These are phyloP conservation scores for Vanrija humicola DNA, from an alignment of 1,284 basidiomycete species.

Conservation along the genomic window DNA sequence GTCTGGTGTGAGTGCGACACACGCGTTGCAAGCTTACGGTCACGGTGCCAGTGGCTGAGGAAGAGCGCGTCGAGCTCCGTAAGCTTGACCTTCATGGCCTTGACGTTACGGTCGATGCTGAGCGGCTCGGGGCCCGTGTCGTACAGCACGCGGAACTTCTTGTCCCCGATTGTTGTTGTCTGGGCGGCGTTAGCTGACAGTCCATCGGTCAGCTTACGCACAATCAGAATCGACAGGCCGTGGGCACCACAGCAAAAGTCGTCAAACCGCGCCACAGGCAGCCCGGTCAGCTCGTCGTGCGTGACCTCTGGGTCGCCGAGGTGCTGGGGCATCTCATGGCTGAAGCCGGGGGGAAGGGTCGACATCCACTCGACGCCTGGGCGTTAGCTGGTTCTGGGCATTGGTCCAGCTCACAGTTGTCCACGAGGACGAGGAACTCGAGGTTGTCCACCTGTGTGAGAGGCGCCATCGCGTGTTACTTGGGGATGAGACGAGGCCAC, in stretches of 20 bases:
- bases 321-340: constrained; percentile 65
- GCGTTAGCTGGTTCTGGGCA: not conserved
- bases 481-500: no score
- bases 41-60: constrained; percentile 76
- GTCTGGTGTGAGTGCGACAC: constrained; percentile 43
- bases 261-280: constrained; percentile 66
- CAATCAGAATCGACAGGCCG: constrained; percentile 72
- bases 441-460: constrained; percentile 37
- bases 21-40: constrained; percentile 49
- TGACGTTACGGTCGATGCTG: constrained; percentile 65
- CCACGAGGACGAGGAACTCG: constrained; percentile 38
- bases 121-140: constrained; percentile 74
- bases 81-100: constrained; percentile 58
- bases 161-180: constrained; percentile 48
- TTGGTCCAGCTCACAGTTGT: constrained; percentile 26
- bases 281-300: constrained; percentile 52
- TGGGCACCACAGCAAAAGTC: constrained; percentile 78
- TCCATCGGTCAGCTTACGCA: constrained; percentile 42
- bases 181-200: constrained; percentile 5
- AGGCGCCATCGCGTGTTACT: not conserved
- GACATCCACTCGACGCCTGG: constrained; percentile 59
- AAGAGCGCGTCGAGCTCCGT: constrained; percentile 61
- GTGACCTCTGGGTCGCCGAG: constrained; percentile 48
- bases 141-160: constrained; percentile 61
- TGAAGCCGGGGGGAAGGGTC: constrained; percentile 69